phyloP scores from a whole-genome alignment of 176 grass and related monocot genomes.

The Hyparrhenia diplandra region DNA sequence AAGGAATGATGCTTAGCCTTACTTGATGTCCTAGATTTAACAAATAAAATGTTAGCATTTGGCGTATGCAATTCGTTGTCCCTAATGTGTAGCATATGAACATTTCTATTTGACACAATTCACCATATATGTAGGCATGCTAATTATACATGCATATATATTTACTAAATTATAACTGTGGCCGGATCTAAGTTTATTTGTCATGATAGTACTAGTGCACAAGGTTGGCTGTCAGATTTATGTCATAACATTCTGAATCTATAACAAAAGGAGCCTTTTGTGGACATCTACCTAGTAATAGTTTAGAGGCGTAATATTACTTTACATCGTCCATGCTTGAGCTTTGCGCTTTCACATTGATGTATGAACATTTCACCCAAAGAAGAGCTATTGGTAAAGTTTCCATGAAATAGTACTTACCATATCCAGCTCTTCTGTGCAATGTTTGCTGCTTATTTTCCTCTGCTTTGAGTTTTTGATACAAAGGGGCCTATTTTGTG shows the following conservation, averaged over 20 bases:
- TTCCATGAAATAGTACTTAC: not conserved
- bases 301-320: not conserved
- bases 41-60: not conserved
- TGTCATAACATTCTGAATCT: not conserved
- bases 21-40: conserved; percentile 16
- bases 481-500: not conserved
- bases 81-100: not conserved
- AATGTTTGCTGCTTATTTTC: not conserved
- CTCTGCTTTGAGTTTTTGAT: not conserved
- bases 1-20: conserved; percentile 32
- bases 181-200: conserved; percentile 3
- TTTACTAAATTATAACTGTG: not conserved
- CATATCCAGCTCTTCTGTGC: not conserved
- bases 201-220: not conserved
- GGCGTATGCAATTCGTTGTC: not conserved
- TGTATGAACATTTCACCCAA: not conserved
- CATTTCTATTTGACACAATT: not conserved
- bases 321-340: not conserved
- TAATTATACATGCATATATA: not conserved
- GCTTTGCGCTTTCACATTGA: not conserved
- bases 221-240: not conserved
- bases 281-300: not conserved
- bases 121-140: conserved; percentile 19
- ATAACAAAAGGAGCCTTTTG: not conserved
- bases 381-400: not conserved